These are phyloP conservation scores for Clavispora santaluciae DNA, from an alignment of 805 yeast species.

Conservation along the genomic window DNA sequence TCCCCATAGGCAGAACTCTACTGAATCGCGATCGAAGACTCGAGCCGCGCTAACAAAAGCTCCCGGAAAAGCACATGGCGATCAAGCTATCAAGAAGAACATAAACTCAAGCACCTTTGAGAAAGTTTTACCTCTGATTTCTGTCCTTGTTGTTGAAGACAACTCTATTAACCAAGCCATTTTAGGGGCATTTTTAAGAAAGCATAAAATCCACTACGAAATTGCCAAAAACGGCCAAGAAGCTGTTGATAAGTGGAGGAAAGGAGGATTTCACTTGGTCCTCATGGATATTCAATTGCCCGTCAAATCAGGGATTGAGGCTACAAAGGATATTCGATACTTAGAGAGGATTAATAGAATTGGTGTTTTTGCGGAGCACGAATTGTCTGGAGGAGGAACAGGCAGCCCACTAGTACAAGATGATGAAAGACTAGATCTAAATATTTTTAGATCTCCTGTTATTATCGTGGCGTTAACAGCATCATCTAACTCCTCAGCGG, in stretches of 20 bases:
- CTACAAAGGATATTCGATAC: constrained; percentile 84
- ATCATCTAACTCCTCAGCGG: constrained; percentile 70
- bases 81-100: constrained; percentile 4
- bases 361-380: constrained; percentile 55
- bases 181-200: constrained; percentile 80
- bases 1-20: background rate
- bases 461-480: constrained; percentile 97
- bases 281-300: constrained; percentile 98
- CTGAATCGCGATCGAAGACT: background rate
- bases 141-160: constrained; percentile 93
- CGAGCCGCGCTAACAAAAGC: background rate
- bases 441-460: constrained; percentile 85
- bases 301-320: constrained; percentile 92
- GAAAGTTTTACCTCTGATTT: constrained; percentile 80
- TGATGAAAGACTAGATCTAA: constrained; percentile 54
- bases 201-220: constrained; percentile 77
- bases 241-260: constrained; percentile 91
- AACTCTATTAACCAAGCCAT: constrained; percentile 91
- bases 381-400: constrained; percentile 17
- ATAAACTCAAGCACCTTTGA: constrained; percentile 37
- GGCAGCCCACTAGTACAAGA: constrained; percentile 24
- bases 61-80: background rate
- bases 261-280: constrained; percentile 91
- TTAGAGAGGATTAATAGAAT: constrained; percentile 76
- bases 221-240: constrained; percentile 93